phyloP scores from a whole-genome alignment of 2,329 filamentous ascomycete genomes.

The Escovopsis sp. region DNA sequence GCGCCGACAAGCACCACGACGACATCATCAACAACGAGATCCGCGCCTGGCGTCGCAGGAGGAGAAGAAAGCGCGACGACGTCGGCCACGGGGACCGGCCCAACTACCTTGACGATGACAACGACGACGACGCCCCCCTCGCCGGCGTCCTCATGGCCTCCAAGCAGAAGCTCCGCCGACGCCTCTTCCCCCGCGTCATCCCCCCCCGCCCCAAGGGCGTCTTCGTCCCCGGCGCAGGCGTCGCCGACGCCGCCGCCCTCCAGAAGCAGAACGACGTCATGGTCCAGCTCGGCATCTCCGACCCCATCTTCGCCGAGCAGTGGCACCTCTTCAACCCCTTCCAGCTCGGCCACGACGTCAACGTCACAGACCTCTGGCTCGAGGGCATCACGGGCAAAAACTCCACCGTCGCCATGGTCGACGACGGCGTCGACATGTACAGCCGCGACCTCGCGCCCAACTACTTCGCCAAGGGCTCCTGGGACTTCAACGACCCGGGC shows the following conservation, averaged over 20 bases:
- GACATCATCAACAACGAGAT: slow-evolving; percentile 43
- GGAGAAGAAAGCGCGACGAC: slow-evolving; percentile 45
- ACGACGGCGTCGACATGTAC: slow-evolving; percentile 92
- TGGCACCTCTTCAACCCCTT: slow-evolving; percentile 87
- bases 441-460: slow-evolving; percentile 85
- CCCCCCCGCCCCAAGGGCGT: slow-evolving; percentile 22
- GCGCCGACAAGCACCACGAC: slow-evolving; percentile 44
- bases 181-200: slow-evolving; percentile 36
- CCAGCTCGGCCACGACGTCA: slow-evolving; percentile 78
- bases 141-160: slow-evolving; percentile 64
- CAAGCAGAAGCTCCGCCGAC: slow-evolving; percentile 46
- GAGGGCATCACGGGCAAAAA: slow-evolving; percentile 83
- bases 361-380: slow-evolving; percentile 87
- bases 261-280: slow-evolving; percentile 45
- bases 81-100: slow-evolving; percentile 22
- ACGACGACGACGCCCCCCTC: slow-evolving; percentile 31
- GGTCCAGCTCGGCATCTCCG: slow-evolving; percentile 54
- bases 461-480: slow-evolving; percentile 85
- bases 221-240: slow-evolving; percentile 7
- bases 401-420: slow-evolving; percentile 81
- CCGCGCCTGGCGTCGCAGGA: slow-evolving; percentile 19
- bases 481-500: slow-evolving; percentile 83
- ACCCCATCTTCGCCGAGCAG: slow-evolving; percentile 86
- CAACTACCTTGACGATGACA: too few relatives aligned
- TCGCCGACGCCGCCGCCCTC: slow-evolving; percentile 27